Evolutionary conservation across 169 alveolate species (phyloP).

Genomic region (Plasmodium coatneyi): DNA sequence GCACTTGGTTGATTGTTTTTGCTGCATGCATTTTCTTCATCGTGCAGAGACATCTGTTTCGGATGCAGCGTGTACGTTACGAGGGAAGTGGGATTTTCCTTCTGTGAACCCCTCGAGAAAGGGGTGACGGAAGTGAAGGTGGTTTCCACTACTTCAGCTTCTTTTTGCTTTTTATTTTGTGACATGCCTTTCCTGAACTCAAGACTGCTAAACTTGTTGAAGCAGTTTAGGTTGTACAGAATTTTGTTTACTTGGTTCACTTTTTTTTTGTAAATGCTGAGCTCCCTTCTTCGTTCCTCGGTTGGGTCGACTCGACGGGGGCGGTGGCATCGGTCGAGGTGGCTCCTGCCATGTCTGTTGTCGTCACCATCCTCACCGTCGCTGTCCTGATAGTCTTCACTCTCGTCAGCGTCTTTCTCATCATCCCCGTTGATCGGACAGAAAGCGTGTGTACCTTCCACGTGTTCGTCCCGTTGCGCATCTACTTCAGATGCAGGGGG

Average conservation of each 20-base stretch:
- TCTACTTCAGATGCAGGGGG: not conserved
- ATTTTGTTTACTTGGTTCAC: slow-evolving; percentile 46
- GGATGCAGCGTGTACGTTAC: not conserved
- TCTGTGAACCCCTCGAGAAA: not conserved
- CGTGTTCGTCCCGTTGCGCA: not conserved
- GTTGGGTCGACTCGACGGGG: not conserved
- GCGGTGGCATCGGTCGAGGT: not conserved
- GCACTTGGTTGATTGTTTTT: not conserved
- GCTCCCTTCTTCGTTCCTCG: not conserved
- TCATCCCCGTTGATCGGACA: not conserved
- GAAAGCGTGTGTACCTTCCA: not conserved
- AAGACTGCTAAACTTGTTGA: slow-evolving; percentile 25
- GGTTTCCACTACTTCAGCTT: not conserved
- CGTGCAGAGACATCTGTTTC: not conserved
- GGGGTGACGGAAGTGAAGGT: not conserved
- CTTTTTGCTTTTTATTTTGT: not conserved
- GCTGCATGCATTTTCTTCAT: not conserved
- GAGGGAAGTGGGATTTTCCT: not conserved
- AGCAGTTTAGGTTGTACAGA: slow-evolving; percentile 27
- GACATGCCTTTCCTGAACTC: slow-evolving; percentile 1
- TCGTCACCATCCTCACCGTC: not conserved
- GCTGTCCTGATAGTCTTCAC: not conserved
- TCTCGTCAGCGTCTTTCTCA: not conserved
- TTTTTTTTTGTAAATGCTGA: slow-evolving; percentile 29
- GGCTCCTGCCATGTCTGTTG: not conserved